Percentiles rank a stretch among this genome's conserved stretches.
Conservation (phyloP, 2,329 filamentous ascomycete species). For the Davidsoniella neocaledoniae region DNA sequence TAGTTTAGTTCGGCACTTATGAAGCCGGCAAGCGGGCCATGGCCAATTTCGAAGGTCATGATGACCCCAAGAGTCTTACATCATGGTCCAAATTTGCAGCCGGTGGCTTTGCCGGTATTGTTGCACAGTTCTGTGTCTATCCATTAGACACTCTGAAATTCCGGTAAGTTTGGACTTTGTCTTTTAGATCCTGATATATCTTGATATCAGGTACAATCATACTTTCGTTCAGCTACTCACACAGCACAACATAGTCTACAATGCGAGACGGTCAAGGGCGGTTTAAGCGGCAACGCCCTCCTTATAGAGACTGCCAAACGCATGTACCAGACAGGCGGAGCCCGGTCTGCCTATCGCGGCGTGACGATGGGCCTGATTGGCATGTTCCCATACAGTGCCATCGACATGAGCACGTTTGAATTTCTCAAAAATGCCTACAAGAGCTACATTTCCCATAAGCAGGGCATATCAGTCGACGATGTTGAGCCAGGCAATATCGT, state of each 20-base stretch:
- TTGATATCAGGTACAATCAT: background rate
- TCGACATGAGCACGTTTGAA: constrained; percentile 92
- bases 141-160: constrained; percentile 74
- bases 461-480: constrained; percentile 67
- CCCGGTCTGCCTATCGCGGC: constrained; percentile 72
- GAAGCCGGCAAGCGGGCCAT: constrained; percentile 85
- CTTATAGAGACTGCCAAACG: constrained; percentile 69
- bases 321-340: constrained; percentile 64
- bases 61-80: constrained; percentile 62
- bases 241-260: constrained; percentile 51
- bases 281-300: constrained; percentile 65
- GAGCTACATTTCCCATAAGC: constrained; percentile 48
- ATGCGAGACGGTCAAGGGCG: constrained; percentile 80
- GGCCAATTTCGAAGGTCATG: constrained; percentile 73
- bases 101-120: constrained; percentile 82
- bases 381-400: constrained; percentile 96
- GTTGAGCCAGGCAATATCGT: constrained; percentile 64
- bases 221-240: background rate
- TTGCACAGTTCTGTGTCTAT: constrained; percentile 93
- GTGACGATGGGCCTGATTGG: constrained; percentile 85
- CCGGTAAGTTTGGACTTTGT: constrained; percentile 21
- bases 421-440: constrained; percentile 66
- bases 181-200: background rate
- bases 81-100: constrained; percentile 79
- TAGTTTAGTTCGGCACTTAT: constrained; percentile 64